A percentile compares a stretch with the other conserved stretches of the same genome.
phyloP scores from a whole-genome alignment of 2,329 filamentous ascomycete species.

The Pseudocercospora crystallina region DNA sequence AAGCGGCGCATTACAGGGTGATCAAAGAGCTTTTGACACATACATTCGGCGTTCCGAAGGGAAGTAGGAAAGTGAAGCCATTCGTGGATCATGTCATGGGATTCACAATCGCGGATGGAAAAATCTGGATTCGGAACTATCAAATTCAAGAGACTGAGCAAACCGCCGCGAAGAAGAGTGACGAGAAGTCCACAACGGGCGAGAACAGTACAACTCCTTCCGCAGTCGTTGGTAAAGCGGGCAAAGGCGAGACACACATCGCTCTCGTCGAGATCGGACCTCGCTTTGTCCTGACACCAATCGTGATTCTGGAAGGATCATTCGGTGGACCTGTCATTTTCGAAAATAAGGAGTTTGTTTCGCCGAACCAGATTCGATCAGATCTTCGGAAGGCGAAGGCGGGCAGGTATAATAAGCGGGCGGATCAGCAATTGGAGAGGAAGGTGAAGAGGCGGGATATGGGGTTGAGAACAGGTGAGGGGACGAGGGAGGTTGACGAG shows the following conservation, averaged over 20 bases:
- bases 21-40: conserved; percentile 89
- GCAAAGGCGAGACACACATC: conserved; percentile 66
- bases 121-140: conserved; percentile 95
- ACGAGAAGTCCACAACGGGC: conserved; percentile 35
- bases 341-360: conserved; percentile 96
- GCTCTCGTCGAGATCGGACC: conserved; percentile 91
- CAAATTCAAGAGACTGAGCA: conserved; percentile 82
- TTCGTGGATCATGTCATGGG: conserved; percentile 95
- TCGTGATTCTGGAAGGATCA: conserved; percentile 90
- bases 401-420: conserved; percentile 71
- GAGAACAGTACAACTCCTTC: conserved; percentile 37
- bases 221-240: conserved; percentile 41
- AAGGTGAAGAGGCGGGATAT: conserved; percentile 73
- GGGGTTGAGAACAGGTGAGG: conserved; percentile 69
- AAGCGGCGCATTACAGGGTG: conserved; percentile 72
- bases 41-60: conserved; percentile 87
- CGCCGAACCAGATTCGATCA: conserved; percentile 84
- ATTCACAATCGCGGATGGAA: conserved; percentile 86
- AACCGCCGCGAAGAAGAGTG: conserved; percentile 50
- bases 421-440: conserved; percentile 71
- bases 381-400: conserved; percentile 78
- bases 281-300: conserved; percentile 87
- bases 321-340: conserved; percentile 97
- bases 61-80: conserved; percentile 85
- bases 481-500: conserved; percentile 62